Base-by-base conservation (phyloP, 1,284 basidiomycete genomes). In the Cryptococcus hybrid region DNA sequence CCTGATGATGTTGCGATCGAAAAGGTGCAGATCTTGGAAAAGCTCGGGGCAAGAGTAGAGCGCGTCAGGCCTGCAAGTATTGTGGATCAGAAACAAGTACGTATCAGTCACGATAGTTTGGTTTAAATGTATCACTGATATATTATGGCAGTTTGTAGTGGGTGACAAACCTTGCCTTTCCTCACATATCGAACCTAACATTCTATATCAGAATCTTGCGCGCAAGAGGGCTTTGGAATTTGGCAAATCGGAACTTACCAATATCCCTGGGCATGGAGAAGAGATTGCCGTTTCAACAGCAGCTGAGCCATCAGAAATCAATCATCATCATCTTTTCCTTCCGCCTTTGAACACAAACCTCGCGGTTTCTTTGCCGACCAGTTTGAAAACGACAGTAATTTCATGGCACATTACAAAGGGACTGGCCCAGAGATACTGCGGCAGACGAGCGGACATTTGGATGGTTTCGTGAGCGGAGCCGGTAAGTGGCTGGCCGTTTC, bases 381-480 rank as follows among this genome's bases (percentile, higher is more conserved):
- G 75, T 96, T 95, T 59, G 92, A 95, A 86, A 98, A 94, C 74
- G 82, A 82, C 61, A 90, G 89, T 69, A 98, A 99, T 71, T 92
- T 87, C 72, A 82, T 87, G 60, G 93, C 95, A 0, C 96, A 99
- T 74, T 92, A 85, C 67, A 79, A 85, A 40, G 89, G 90, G 1
- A 99, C 95, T 0, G 96, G 92, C 0, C 93, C 93, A 0, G 96
- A 99, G 78, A 92, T 99, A 43, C 92, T 93, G 87, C 82, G 87
- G 51, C 96, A 99, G 72, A 93, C 91, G 0, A 88, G 86, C 63
- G 93, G 93, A 1, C 78, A 80, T 24, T 66, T 97, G 1, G 84
- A 90, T 68, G 92, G 89, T 2, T 98, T 98, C 70, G 88, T 99
- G 35, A 86, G 88, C n/a, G 96, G 96, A 1, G 93, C 94, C 59